Evolutionary conservation across 192 early-diverging fungal species (phyloP), one percentile per base, ranked within the genome.

Genomic region (Backusella liffmaniae): DNA sequence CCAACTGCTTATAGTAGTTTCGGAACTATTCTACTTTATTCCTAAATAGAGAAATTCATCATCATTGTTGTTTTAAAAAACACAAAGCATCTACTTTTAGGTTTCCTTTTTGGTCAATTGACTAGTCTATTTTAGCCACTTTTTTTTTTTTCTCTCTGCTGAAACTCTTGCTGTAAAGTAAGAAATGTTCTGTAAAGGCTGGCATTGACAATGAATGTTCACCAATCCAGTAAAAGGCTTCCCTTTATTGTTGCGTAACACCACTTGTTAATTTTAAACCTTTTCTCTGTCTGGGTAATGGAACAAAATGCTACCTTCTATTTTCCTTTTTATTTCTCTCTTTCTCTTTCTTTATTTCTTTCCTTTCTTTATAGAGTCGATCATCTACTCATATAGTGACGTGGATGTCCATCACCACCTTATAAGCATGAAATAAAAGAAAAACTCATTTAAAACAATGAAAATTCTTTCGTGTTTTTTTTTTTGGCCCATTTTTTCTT

Each of bases 51-150:
- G 29, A 32, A 32, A 29, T 13, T 21, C 6, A 30, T 42, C 23
- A 32, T 21, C 6, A 30, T 42, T 12, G n/a, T 18, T 39, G 35
- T 39, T 37, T 36, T 44, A 70, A 15, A 70, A 49, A 49, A n/a
- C 16, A 70, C 18, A 42, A 42, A 13, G 37, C 36, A 29, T 66
- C 26, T 74, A 1, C 13, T 41, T 49, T 9, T 23, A 6, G 15
- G 37, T 42, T 73, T 76, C 76, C 79, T 66, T 46, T 71, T 42
- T 66, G 73, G 21, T 75, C 75, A 80, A 34, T 73, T 75, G 23
- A 8, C 23, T 26, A 62, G 67, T 59, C 66, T 13, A 71, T 73
- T 53, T 76, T 75, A 32, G 71, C 70, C 15, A 5, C 42, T 44
- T 44, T 73, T 34, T 44, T 73, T 34, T 72, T 76, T 59, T 39